A percentile compares a stretch with the other conserved stretches of the same genome.
phyloP scores from a whole-genome alignment of 176 grass and related monocot species.

The Musa beccarii region DNA sequence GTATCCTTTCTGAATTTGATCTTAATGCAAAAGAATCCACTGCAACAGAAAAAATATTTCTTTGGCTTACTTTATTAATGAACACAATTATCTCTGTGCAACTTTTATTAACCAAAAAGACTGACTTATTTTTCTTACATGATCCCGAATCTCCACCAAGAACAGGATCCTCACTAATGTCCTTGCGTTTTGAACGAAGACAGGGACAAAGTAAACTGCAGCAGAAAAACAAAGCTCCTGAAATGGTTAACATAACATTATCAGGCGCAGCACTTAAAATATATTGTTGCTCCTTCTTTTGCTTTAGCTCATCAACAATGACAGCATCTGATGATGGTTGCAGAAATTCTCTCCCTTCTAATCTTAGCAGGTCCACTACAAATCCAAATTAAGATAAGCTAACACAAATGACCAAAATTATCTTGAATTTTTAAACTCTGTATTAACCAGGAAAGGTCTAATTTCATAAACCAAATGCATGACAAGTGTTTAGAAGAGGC shows the following conservation, averaged over 20 bases:
- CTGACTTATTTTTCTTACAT: constrained; percentile 32
- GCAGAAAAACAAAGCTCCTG: constrained; percentile 52
- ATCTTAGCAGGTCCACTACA: constrained; percentile 14
- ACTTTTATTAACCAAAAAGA: background rate
- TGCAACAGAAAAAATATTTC: constrained; percentile 37
- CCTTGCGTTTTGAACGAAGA: constrained; percentile 46
- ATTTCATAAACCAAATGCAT: no score
- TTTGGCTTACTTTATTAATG: background rate
- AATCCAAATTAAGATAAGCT: background rate
- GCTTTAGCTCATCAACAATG: constrained; percentile 17
- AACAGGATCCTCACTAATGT: constrained; percentile 64
- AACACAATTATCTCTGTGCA: background rate
- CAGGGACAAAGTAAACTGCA: constrained; percentile 67
- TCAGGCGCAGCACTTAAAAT: constrained; percentile 22
- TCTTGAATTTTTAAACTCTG: background rate
- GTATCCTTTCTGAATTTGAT: constrained; percentile 52
- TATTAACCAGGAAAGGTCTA: background rate
- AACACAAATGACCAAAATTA: background rate
- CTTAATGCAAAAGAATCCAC: constrained; percentile 52
- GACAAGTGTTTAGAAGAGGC: no score
- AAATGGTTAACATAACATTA: constrained; percentile 32
- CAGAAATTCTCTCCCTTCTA: constrained; percentile 4
- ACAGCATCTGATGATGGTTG: constrained; percentile 4
- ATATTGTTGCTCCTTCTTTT: constrained; percentile 26
- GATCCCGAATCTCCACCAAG: constrained; percentile 34